Evolutionary conservation across 345 rosid genomes (phyloP).

Genomic region (Stellera chamaejasme): DNA sequence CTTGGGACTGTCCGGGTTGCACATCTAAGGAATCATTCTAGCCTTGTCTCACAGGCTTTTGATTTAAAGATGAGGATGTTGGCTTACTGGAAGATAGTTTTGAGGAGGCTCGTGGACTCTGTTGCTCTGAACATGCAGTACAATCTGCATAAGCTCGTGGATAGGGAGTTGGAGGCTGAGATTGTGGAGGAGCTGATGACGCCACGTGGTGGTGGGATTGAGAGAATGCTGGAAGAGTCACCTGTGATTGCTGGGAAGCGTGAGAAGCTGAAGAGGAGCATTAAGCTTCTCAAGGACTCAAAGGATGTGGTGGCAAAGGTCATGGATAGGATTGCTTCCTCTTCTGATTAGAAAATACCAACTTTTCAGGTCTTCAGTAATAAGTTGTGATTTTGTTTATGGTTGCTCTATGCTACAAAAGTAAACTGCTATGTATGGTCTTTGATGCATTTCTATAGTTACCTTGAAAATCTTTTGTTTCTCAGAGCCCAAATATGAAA

Average conservation of each 20-base stretch:
- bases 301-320: conserved; percentile 16
- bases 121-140: conserved; percentile 22
- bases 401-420: too few relatives aligned
- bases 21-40: neutral
- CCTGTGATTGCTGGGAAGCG: conserved; percentile 21
- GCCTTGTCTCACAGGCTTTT: neutral
- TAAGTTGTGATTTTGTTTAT: too few relatives aligned
- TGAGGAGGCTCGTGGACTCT: conserved; percentile 22
- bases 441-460: too few relatives aligned
- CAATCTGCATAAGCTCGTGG: conserved; percentile 15
- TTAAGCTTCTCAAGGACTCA: conserved; percentile 22
- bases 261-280: conserved; percentile 23
- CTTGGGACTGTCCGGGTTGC: conserved; percentile 4
- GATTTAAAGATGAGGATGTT: conserved; percentile 25
- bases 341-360: neutral
- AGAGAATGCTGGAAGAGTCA: conserved; percentile 26
- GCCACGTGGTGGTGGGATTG: conserved; percentile 9
- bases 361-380: too few relatives aligned
- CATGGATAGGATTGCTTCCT: conserved; percentile 2
- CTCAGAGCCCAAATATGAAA: too few relatives aligned
- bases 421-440: too few relatives aligned
- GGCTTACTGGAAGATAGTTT: conserved; percentile 23
- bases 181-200: conserved; percentile 16
- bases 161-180: conserved; percentile 18
- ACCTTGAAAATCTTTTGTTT: too few relatives aligned